Base-by-base conservation (phyloP, 352 stramenopile genomes). In the Elongisporangium undulatum region DNA sequence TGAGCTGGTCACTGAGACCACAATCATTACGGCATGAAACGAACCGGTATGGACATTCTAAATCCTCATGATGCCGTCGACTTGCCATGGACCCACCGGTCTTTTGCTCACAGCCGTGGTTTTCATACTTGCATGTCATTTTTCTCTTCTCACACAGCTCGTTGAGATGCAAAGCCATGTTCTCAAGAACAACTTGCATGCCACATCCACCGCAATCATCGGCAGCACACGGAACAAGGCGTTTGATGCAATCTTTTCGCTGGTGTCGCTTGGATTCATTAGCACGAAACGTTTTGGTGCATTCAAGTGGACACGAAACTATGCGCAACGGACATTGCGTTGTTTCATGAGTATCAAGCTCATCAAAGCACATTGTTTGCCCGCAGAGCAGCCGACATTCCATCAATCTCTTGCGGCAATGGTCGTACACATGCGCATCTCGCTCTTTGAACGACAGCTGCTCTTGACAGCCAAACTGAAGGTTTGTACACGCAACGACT, bases 101-200 rank as follows among this genome's bases (percentile, higher is more conserved):
- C 13, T 49, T 55, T 19, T 71, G 64, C 7, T 66, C 51, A 24
- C 84, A 94, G 13, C 84, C 84, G 39, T 83, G 58, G 34, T 3
- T 23, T 5, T 59, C 26, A 78, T 80, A 92, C 50, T 85, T 83
- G 38, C 82, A 94, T 2, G 71, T 57, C 13, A 79, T 49, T 10
- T 66, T 67, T 21, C 84, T 66, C 49, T 71, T 63, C 17, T 70
- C 68, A 51, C 84, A 94, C 10, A 92, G 58, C 12, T 62, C 69
- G 0, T 62, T 53, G 13, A 85, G 59, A 50, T 94, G 84, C 55
- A 90, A 89, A 12, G 51, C 53, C 70, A 90, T 89, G 9, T 85
- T 60, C 7, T 92, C 82, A 9, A 61, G 60, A 7, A 58, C 63
- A n/a, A 92, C 71, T 1, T 64, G 38, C 51, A 55, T 48, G 0